Evolutionary conservation across 257 asterid genomes (phyloP).

Genomic region (Vinca minor): DNA sequence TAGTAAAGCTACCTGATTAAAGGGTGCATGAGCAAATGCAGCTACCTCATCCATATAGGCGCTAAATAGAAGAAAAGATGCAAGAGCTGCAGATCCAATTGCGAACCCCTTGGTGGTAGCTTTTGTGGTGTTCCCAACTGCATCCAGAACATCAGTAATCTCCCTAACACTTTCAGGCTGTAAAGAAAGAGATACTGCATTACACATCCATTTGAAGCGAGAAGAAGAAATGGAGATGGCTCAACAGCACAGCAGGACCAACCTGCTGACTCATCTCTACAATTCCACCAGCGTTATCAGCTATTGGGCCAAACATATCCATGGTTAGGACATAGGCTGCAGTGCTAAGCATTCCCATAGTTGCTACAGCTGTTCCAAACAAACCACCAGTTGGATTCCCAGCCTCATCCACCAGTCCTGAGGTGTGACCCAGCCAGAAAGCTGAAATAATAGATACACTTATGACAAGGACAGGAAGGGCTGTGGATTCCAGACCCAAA

Average conservation of each 20-base stretch:
- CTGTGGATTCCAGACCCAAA: conserved; percentile 97
- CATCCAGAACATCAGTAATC: conserved; percentile 94
- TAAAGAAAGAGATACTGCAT: conserved; percentile 9
- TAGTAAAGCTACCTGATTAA: conserved; percentile 50
- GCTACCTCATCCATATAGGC: conserved; percentile 99
- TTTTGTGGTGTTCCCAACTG: conserved; percentile 98
- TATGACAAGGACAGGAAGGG: conserved; percentile 93
- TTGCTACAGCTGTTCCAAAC: conserved; percentile 99
- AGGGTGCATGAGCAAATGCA: conserved; percentile 59
- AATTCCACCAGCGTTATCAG: conserved; percentile 99
- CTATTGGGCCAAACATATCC: conserved; percentile 99
- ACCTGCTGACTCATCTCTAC: conserved; percentile 99
- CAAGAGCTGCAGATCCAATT: conserved; percentile 98
- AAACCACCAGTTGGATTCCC: conserved; percentile 97
- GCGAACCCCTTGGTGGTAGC: conserved; percentile 99
- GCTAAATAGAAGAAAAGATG: conserved; percentile 94
- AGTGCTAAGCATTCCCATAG: conserved; percentile 99
- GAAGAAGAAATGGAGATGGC: neutral
- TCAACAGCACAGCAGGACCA: conserved; percentile 6
- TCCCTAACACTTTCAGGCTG: conserved; percentile 99
- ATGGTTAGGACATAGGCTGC: conserved; percentile 98
- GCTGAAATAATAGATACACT: conserved; percentile 80
- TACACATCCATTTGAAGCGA: neutral
- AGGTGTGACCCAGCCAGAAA: conserved; percentile 93
- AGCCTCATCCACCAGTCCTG: conserved; percentile 84